Percentiles rank a stretch among this genome's conserved stretches.
Evolutionary conservation across 371 early-diverging fungal genomes (phyloP).

Genomic region (Rhizopus delemar): DNA sequence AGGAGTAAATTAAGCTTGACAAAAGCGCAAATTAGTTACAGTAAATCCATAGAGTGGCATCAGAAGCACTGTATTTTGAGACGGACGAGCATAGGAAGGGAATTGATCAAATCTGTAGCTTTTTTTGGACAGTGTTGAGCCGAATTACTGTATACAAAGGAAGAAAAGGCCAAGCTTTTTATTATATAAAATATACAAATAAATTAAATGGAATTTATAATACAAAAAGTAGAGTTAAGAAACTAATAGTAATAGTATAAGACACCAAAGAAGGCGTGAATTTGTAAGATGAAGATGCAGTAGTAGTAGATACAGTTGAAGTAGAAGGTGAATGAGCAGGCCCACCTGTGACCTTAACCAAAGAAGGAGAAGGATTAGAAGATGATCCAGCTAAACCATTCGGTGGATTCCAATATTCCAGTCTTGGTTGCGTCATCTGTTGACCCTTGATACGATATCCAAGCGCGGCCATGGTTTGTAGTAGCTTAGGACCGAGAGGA

Average conservation of each 20-base stretch:
- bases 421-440: not conserved
- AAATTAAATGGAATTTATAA: no score
- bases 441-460: slow-evolving; percentile 32
- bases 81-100: no score
- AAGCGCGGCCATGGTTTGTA: slow-evolving; percentile 30
- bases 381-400: not conserved
- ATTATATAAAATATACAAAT: no score
- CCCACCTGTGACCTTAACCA: slow-evolving; percentile 24
- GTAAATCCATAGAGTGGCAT: no score
- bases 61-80: no score
- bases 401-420: slow-evolving; percentile 4
- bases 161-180: no score
- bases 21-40: no score
- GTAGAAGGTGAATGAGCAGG: slow-evolving; percentile 28
- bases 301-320: slow-evolving; percentile 8
- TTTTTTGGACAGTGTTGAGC: no score
- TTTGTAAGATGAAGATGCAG: slow-evolving; percentile 6
- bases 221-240: no score
- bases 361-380: slow-evolving; percentile 33
- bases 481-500: slow-evolving; percentile 44
- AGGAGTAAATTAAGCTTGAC: no score
- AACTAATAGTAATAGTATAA: slow-evolving; percentile 1
- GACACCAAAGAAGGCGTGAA: not conserved
- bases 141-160: no score
- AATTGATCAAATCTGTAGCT: no score